Evolutionary conservation across 129 eudicot genomes (phyloP).

Genomic region (Artemisia annua): DNA sequence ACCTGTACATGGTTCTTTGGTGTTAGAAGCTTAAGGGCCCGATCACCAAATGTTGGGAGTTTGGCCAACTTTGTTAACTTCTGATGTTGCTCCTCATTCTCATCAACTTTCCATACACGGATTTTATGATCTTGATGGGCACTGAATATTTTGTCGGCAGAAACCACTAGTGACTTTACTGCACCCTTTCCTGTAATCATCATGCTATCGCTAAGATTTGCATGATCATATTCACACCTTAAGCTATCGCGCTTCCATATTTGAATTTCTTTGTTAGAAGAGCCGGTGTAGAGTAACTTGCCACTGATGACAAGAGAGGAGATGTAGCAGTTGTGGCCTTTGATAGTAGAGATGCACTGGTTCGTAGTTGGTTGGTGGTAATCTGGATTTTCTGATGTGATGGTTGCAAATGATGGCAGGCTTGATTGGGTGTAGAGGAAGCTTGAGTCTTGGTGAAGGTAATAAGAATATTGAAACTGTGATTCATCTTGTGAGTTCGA

Average conservation of each 20-base stretch:
- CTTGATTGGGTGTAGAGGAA: conserved; percentile 33
- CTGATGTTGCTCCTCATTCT: conserved; percentile 28
- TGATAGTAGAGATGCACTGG: conserved; percentile 59
- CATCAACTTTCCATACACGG: conserved; percentile 53
- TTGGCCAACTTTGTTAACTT: conserved; percentile 53
- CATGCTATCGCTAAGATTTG: conserved; percentile 20
- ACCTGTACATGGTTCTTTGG: conserved; percentile 60
- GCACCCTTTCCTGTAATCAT: conserved; percentile 54
- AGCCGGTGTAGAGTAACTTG: conserved; percentile 59
- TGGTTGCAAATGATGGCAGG: conserved; percentile 33
- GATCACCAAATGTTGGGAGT: conserved; percentile 63
- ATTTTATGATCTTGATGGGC: conserved; percentile 73
- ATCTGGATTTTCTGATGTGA: conserved; percentile 32
- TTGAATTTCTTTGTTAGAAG: conserved; percentile 64
- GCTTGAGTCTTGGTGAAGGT: conserved; percentile 37
- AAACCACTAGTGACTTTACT: conserved; percentile 54
- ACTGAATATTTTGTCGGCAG: conserved; percentile 47
- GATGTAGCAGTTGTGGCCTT: conserved; percentile 56
- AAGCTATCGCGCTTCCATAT: conserved; percentile 40
- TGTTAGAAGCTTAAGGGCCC: conserved; percentile 38
- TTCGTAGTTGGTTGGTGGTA: conserved; percentile 26
- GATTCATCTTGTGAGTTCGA: conserved; percentile 37
- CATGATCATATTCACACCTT: conserved; percentile 39
- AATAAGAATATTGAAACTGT: conserved; percentile 30
- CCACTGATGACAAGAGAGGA: conserved; percentile 59